Base-by-base conservation (phyloP, 164 flowering plant species). In the Magnolia kwangsiensis region DNA sequence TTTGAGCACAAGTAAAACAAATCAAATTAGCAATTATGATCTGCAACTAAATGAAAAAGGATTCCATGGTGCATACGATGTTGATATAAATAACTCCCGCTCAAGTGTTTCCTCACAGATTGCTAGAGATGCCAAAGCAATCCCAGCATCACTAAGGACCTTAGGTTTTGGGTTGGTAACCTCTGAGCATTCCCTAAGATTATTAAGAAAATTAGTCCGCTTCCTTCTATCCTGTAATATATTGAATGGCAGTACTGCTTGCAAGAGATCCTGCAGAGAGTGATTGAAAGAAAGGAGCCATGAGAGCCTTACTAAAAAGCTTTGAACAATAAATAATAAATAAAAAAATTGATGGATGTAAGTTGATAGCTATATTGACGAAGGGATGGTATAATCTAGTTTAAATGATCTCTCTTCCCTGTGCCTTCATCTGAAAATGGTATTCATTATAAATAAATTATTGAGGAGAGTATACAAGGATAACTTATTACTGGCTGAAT, bases 161-260 rank as follows among this genome's bases (percentile, higher is more conserved):
- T 90, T 90, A 3, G 95, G 88, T 77, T 78, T 89, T 77, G 75
- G 73, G 63, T 72, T 80, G 55, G 78, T 50, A 72, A 75, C 73
- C 74, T 85, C 78, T 31, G 89, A 80, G 72, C 77, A 45, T 77
- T 84, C 81, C 23, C 70, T 79, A 50, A 89, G 76, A 79, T 78
- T 83, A 77, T 78, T 75, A 51, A 89, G 87, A 85, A 85, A 95
- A 11, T 79, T 76, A 50, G 81, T 72, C 27, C 92, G 86, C 80
- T 89, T 95, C 79, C 88, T 83, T 63, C 97, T 84, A 84, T 95
- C 97, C 66, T 80, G 70, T 81, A 91, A 80, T 79, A 95, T 73
- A 84, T 95, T 97, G 86, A 95, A 92, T 73, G 98, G 98, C 50
- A 93, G 79, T 8, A 95, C 98, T 73, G 95, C 97, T 87, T 90